Evolutionary conservation across 2,329 filamentous ascomycete species (phyloP), one percentile per base, ranked within the genome.

Genomic region (Cylindrodendrum hubeiense): DNA sequence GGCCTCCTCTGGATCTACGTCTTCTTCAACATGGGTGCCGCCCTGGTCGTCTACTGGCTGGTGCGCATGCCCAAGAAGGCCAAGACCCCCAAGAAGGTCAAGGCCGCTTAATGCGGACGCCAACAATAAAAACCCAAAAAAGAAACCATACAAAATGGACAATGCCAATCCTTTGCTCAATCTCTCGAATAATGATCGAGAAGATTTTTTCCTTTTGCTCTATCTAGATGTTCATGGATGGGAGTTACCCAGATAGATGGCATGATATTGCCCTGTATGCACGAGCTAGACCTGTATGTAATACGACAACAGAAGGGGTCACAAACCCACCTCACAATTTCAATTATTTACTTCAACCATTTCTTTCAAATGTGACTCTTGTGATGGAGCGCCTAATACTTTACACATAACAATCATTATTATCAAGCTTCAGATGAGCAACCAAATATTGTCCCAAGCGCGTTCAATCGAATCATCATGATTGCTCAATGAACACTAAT

Each of bases 1-100:
- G 91, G 89, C 12, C 80, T 92, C 28, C 76, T 90, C 39, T 90
- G 86, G 82, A 82, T 82, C 0, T 91, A 87, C 68, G 83, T 90
- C 64, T 74, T 83, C 30, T 89, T 90, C 76, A 91, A 91, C 75
- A 79, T 89, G 28, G 78, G 75, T 15, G 86, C 82, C 0, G 87
- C 88, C 0, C 77, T 90, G 33, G 76, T 82, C 12, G 77, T 90
- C 49, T 91, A 90, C 77, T 90, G 85, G 84, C 74, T 87, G 65
- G 82, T 79, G 3, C 80, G 84, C 50, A 79, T 86, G 74, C 83
- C 83, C 4, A 86, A 85, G 77, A 75, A 74, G 66, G 66, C 67
- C 22, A 74, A 74, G 71, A 69, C 67, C 59, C 78, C 78, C 71
- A 81, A 82, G 76, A 73, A 75, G 43, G 74, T 74, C 57, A 70